phyloP scores from a whole-genome alignment of 768 basidiomycete species.

The Steccherinum ochraceum region DNA sequence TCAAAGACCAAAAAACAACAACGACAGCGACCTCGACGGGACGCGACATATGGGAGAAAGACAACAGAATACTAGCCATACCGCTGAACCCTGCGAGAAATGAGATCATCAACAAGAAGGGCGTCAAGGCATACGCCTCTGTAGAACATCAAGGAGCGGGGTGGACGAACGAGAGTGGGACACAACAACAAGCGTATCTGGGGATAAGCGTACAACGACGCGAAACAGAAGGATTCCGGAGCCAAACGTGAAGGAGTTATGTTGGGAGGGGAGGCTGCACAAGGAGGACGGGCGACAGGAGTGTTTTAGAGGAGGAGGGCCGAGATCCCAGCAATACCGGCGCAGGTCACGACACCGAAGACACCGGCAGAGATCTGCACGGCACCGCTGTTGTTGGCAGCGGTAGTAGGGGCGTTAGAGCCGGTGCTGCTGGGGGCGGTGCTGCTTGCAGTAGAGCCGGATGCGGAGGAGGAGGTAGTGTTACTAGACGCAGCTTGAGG shows the following conservation, averaged over 20 bases:
- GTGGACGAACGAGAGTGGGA: neutral
- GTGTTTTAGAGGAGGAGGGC: constrained; percentile 9
- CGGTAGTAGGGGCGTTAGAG: constrained; percentile 1
- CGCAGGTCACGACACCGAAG: constrained; percentile 15
- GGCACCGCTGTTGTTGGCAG: constrained; percentile 5
- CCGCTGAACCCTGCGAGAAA: neutral
- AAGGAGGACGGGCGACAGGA: neutral
- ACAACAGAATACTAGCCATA: neutral
- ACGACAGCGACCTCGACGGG: neutral
- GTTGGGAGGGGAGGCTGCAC: neutral
- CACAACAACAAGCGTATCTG: neutral
- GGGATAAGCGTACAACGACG: neutral
- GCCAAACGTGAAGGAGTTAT: neutral
- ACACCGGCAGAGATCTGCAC: constrained; percentile 9
- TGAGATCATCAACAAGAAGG: too few relatives aligned
- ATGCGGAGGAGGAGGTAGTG: constrained; percentile 2
- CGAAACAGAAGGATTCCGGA: neutral
- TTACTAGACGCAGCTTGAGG: constrained; percentile 6
- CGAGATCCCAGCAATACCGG: constrained; percentile 17
- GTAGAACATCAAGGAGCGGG: too few relatives aligned
- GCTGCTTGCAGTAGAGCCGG: constrained; percentile 4
- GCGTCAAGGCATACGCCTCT: too few relatives aligned
- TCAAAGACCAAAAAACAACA: neutral
- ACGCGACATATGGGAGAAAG: neutral
- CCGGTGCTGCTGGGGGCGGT: constrained; percentile 6